Conservation (phyloP, 73 alveolate genomes). For the Tetrahymena thermophila region DNA sequence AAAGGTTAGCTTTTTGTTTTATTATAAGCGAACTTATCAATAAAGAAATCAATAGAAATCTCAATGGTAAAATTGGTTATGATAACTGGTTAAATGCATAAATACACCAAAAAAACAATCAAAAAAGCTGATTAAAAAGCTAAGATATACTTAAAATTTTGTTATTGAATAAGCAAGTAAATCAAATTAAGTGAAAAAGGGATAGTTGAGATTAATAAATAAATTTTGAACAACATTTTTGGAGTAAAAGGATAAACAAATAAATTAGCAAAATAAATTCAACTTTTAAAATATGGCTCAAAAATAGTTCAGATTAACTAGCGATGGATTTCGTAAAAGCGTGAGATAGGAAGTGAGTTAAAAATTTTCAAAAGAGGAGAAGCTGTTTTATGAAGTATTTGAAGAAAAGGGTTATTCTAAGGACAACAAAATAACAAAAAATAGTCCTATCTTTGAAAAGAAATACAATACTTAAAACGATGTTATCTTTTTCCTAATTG, state of each 20-base stretch:
- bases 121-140: not conserved
- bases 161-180: not conserved
- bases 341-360: not conserved
- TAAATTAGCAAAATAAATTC: too few relatives aligned
- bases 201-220: not conserved
- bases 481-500: not conserved
- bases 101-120: not conserved
- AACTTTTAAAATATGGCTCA: not conserved
- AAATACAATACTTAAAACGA: not conserved
- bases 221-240: not conserved
- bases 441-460: not conserved
- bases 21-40: too few relatives aligned
- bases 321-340: not conserved
- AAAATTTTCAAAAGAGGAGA: not conserved
- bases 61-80: not conserved
- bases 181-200: not conserved
- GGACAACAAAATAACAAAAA: not conserved
- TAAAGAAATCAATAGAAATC: not conserved
- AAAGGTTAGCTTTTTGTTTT: too few relatives aligned
- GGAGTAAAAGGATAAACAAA: not conserved
- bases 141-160: not conserved
- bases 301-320: not conserved
- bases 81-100: not conserved
- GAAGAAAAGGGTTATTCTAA: not conserved
- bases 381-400: not conserved